A percentile compares a stretch with the other conserved stretches of the same genome.
phyloP scores from a whole-genome alignment of 176 grass and related monocot genomes.

The Pontederia paniculata region DNA sequence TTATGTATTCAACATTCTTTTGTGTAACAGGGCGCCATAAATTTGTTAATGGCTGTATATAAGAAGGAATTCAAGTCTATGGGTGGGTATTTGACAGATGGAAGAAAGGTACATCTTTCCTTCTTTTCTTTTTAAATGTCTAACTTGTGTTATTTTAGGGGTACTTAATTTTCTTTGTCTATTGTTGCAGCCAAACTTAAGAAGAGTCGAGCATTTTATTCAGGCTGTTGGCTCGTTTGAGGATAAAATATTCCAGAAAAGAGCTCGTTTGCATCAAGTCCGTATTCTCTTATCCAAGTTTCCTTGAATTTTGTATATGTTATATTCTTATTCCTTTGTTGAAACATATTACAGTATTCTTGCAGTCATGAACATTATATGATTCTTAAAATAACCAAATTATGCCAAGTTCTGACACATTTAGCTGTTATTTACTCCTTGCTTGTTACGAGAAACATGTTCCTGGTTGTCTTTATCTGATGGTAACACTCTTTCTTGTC shows the following conservation, averaged over 20 bases:
- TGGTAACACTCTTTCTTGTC: too few relatives aligned
- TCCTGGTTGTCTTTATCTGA: too few relatives aligned
- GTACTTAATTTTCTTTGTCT: conserved; percentile 1
- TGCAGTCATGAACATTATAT: too few relatives aligned
- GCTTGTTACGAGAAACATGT: too few relatives aligned
- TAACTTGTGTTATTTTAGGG: background rate
- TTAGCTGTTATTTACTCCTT: too few relatives aligned
- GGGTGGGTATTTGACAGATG: conserved; percentile 85
- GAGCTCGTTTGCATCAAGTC: conserved; percentile 77
- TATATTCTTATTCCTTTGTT: background rate
- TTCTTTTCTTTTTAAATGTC: background rate
- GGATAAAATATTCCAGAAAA: conserved; percentile 98
- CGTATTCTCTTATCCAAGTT: background rate
- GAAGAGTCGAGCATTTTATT: conserved; percentile 92
- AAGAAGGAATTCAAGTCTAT: conserved; percentile 84
- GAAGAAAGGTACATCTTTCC: conserved; percentile 56
- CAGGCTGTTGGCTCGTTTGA: conserved; percentile 84
- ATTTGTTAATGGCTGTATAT: conserved; percentile 95
- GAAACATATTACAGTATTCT: too few relatives aligned
- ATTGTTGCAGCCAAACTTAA: conserved; percentile 64
- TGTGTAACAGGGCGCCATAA: conserved; percentile 71
- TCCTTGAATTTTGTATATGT: conserved; percentile 7
- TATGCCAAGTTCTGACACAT: too few relatives aligned
- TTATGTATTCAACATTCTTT: conserved; percentile 19
- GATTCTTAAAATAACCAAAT: too few relatives aligned